Base-by-base conservation (phyloP, 495 filamentous ascomycete species). In the Neurospora hispaniola region DNA sequence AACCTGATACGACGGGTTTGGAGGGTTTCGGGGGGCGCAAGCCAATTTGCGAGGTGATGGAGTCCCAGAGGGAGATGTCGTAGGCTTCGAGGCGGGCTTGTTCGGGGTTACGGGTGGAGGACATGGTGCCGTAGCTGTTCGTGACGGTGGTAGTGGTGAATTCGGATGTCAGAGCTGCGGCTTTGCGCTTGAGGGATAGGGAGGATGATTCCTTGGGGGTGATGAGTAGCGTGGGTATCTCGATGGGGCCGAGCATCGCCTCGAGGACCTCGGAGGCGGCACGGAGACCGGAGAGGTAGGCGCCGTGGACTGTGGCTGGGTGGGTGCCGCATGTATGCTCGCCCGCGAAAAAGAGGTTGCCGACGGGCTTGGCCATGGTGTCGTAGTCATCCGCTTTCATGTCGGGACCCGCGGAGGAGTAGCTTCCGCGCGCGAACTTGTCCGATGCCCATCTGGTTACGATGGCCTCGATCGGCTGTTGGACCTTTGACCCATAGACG, bases 241-340 rank as follows among this genome's bases (percentile, higher is more conserved):
- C 79, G 73, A 98, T 95, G 2, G 94, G 91, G 3, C 96, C 96
- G 66, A 94, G 79, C 76, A 97, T 86, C 10, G 89, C 81, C 70
- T 93, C 90, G 69, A 97, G 85, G 1, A 98, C 86, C 73, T 98
- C 94, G 20, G 92, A 88, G 4, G 96, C 96, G 5, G 92, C 95
- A 20, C 95, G 90, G 4, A 98, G 85, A 10, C 96, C 96, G 9
- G 94, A 96, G 27, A 99, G 88, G 80, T 97, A 99, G 7, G 96
- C 96, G 8, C 96, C 96, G 76, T 99, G 96, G 1, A 98, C 96
- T 6, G 96, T 98, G 39, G 96, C 96, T 10, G 96, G 96, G 80
- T 99, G 94, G 3, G 93, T 96, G 68, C 93, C 93, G 80, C 91
- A 97, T 4, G 96, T 98, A 46, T 96, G 95, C 82, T 99, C 96